Evolutionary conservation across 345 rosid species (phyloP).

Genomic region (Durio zibethinus): DNA sequence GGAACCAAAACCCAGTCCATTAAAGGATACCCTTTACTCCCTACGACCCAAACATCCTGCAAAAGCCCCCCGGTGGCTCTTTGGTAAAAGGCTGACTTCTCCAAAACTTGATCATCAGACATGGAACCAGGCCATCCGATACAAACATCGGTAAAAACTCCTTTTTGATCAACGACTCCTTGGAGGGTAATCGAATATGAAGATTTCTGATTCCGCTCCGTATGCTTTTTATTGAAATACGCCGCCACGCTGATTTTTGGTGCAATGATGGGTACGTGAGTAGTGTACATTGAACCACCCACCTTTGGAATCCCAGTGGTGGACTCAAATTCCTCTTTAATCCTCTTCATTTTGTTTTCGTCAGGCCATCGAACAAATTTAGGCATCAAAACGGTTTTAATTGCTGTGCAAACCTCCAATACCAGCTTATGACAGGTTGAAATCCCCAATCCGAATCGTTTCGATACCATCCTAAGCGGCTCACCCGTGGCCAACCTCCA

Average conservation of each 20-base stretch:
- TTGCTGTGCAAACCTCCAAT: neutral
- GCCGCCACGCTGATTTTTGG: neutral
- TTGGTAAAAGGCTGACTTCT: neutral
- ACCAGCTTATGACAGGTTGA: conserved; percentile 11
- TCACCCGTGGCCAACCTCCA: conserved; percentile 12
- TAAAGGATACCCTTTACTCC: neutral
- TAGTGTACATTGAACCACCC: conserved; percentile 7
- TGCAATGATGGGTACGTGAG: conserved; percentile 7
- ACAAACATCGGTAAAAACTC: neutral
- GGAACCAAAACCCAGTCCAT: conserved; percentile 11
- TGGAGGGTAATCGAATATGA: conserved; percentile 1
- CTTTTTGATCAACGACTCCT: neutral
- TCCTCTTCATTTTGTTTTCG: neutral
- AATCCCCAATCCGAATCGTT: conserved; percentile 2
- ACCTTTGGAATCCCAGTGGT: neutral
- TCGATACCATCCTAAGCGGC: conserved; percentile 11
- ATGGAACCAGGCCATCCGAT: conserved; percentile 11
- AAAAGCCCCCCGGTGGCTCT: neutral
- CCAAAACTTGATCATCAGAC: conserved; percentile 5
- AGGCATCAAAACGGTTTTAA: conserved; percentile 2
- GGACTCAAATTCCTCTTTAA: neutral
- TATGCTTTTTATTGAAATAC: conserved; percentile 4
- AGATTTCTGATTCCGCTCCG: conserved; percentile 7
- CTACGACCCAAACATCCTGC: conserved; percentile 5
- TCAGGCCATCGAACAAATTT: conserved; percentile 2